Conservation (phyloP, 345 rosid species). For the Populus euphratica region DNA sequence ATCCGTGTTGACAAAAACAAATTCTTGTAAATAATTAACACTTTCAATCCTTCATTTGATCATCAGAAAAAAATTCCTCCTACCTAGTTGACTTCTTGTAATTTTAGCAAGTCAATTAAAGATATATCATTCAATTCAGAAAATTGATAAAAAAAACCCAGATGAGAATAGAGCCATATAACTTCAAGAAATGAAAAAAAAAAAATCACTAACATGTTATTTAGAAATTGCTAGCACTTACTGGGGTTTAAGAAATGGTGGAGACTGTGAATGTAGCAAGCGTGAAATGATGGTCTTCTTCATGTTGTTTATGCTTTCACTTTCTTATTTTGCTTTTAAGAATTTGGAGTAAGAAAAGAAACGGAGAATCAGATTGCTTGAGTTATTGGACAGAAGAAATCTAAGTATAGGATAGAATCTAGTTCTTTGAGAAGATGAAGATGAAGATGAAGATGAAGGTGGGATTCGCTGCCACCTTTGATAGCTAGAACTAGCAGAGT, state of each 20-base stretch:
- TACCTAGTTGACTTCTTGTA: too few relatives aligned
- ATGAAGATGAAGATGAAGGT: too few relatives aligned
- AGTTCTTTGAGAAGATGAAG: neutral
- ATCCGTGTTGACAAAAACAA: too few relatives aligned
- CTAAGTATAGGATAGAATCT: neutral
- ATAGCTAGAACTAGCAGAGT: too few relatives aligned
- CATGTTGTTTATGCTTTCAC: neutral
- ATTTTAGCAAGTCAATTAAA: neutral
- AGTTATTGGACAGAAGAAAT: neutral
- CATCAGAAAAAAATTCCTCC: too few relatives aligned
- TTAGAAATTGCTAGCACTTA: neutral
- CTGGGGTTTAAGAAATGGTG: constrained; percentile 5
- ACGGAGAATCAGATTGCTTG: neutral
- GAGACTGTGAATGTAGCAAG: constrained; percentile 17
- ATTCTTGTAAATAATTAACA: too few relatives aligned
- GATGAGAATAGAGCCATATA: neutral
- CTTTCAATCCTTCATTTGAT: too few relatives aligned
- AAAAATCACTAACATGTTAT: neutral
- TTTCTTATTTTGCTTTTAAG: neutral
- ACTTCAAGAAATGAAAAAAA: neutral
- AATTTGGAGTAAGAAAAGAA: neutral
- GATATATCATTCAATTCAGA: neutral
- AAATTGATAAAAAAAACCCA: neutral
- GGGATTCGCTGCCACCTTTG: too few relatives aligned
- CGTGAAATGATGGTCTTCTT: constrained; percentile 13